These are phyloP conservation scores for Penicillium occitanis DNA, from an alignment of 2,329 filamentous ascomycete species.

Conservation along the genomic window DNA sequence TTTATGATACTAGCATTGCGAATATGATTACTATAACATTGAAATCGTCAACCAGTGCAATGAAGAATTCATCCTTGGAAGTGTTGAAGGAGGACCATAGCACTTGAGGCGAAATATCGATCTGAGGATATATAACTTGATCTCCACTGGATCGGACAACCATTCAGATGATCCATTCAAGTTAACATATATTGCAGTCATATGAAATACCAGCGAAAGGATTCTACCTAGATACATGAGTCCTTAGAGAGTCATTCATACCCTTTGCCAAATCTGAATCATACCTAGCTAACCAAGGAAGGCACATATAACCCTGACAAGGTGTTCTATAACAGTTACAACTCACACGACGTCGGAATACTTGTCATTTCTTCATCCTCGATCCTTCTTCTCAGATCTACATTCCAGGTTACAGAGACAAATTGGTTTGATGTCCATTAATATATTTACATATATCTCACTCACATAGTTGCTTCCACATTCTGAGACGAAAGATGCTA, in stretches of 20 bases:
- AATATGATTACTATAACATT: neutral
- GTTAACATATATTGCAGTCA: too few species aligned
- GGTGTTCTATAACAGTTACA: neutral
- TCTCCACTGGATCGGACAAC: neutral
- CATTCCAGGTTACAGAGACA: neutral
- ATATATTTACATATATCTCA: neutral
- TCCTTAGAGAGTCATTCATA: neutral
- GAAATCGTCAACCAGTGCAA: neutral
- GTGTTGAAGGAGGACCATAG: neutral
- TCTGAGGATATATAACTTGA: neutral
- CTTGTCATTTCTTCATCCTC: neutral
- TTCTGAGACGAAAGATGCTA: neutral
- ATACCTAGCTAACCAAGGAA: neutral
- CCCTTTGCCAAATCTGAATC: neutral
- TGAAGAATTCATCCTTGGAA: neutral
- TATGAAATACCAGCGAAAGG: neutral
- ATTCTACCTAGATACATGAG: neutral
- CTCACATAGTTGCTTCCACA: neutral
- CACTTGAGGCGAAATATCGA: too few species aligned
- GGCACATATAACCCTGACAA: neutral
- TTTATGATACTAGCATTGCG: neutral
- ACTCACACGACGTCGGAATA: neutral
- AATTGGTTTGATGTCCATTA: neutral
- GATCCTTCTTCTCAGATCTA: neutral
- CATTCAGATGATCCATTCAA: too few species aligned